A percentile compares a stretch with the other conserved stretches of the same genome.
phyloP scores from a whole-genome alignment of 83 land plant genomes.

The Thuja plicata region DNA sequence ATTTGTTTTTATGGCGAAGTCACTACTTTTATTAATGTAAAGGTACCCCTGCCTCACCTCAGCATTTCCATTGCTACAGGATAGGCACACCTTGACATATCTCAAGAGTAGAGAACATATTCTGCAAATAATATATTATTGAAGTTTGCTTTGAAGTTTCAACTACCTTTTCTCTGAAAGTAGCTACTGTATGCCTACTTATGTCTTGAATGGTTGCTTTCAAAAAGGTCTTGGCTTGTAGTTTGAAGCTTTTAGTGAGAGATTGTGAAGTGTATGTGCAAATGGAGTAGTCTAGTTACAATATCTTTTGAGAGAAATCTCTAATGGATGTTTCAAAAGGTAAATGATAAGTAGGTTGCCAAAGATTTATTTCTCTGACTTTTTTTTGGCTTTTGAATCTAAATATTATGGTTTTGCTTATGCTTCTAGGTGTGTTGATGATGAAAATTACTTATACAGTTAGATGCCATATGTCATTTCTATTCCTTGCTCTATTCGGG shows the following conservation, averaged over 20 bases:
- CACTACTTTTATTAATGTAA: no score
- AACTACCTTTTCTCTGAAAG: neutral
- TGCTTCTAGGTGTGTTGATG: neutral
- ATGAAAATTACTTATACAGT: neutral
- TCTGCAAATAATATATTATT: neutral
- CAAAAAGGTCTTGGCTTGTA: neutral
- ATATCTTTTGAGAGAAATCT: neutral
- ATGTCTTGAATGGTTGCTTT: neutral
- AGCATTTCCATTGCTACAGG: no score
- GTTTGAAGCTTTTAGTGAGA: neutral
- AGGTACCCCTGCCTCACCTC: no score
- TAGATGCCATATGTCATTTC: neutral
- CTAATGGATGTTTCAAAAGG: neutral
- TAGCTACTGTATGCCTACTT: neutral
- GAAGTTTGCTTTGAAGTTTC: neutral
- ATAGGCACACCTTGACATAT: conserved; percentile 4
- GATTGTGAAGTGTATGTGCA: neutral
- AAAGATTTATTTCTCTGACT: neutral
- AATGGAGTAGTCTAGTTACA: neutral
- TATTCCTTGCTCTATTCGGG: neutral
- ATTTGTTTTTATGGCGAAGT: no score
- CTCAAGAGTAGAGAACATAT: neutral
- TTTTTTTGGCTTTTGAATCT: neutral
- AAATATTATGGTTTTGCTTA: neutral
- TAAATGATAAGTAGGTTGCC: neutral